A percentile compares a stretch with the other conserved stretches of the same genome.
Conservation (phyloP, 1,284 basidiomycete species). For the Agaricales sp. region DNA sequence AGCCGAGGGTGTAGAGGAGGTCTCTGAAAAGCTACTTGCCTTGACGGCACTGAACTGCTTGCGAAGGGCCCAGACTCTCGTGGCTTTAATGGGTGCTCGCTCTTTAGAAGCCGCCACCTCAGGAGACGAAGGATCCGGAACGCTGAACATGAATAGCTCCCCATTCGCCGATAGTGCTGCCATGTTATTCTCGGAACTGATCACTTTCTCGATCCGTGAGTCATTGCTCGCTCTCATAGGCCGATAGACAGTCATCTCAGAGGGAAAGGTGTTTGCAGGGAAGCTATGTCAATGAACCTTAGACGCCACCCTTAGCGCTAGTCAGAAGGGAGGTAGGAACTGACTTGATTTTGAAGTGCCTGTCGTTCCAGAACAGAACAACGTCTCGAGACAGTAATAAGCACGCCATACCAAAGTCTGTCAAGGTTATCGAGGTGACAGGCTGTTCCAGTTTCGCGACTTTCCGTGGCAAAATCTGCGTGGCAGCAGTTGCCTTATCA, state of each 20-base stretch:
- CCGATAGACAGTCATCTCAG: conserved; percentile 68
- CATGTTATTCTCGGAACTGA: conserved; percentile 73
- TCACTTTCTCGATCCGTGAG: conserved; percentile 73
- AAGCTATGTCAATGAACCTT: too few species aligned
- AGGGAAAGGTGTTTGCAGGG: conserved; percentile 58
- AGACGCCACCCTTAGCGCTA: too few species aligned
- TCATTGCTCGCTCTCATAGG: conserved; percentile 67
- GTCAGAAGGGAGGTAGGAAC: conserved; percentile 13
- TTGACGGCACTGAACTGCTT: conserved; percentile 81
- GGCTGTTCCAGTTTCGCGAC: conserved; percentile 72
- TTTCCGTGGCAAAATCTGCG: conserved; percentile 75
- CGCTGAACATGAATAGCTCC: conserved; percentile 83
- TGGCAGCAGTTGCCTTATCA: conserved; percentile 62
- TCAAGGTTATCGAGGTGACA: conserved; percentile 61
- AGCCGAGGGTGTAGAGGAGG: not conserved
- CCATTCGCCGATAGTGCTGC: conserved; percentile 83
- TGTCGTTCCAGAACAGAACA: conserved; percentile 74
- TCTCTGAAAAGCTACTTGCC: conserved; percentile 25
- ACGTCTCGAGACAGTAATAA: conserved; percentile 71
- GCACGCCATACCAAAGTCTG: conserved; percentile 78
- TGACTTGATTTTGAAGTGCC: conserved; percentile 66
- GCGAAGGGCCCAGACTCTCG: conserved; percentile 85
- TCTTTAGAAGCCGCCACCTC: conserved; percentile 15
- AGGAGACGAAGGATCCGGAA: conserved; percentile 26
- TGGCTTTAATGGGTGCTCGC: conserved; percentile 56